Percentiles rank a stretch among this genome's conserved stretches.
These are phyloP conservation scores for Brassica carinata DNA, from an alignment of 345 rosid species.

Conservation along the genomic window DNA sequence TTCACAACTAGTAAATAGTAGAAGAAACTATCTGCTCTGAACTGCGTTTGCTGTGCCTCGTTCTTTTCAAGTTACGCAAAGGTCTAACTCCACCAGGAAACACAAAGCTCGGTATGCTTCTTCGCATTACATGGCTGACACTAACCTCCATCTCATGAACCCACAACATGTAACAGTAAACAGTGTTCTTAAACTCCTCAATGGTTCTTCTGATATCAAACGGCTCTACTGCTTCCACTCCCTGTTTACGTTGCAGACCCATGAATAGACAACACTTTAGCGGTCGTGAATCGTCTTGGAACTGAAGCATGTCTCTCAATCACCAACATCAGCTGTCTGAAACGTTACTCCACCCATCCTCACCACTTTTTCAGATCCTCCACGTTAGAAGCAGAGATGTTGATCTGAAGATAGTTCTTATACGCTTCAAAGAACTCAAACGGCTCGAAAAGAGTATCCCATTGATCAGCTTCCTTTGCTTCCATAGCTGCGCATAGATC, in stretches of 20 bases:
- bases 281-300: conserved; percentile 67
- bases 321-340: conserved; percentile 87
- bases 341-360: conserved; percentile 99
- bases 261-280: conserved; percentile 74
- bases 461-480: conserved; percentile 48
- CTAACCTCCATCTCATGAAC: conserved; percentile 77
- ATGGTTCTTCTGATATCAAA: conserved; percentile 91
- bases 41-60: conserved; percentile 68
- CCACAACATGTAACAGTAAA: conserved; percentile 58
- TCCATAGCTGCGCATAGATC: conserved; percentile 93
- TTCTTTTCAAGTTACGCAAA: conserved; percentile 56
- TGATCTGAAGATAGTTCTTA: conserved; percentile 86
- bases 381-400: conserved; percentile 71
- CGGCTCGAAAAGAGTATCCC: conserved; percentile 87
- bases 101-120: conserved; percentile 75
- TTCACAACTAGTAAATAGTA: conserved; percentile 50
- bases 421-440: conserved; percentile 89
- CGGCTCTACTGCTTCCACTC: conserved; percentile 65
- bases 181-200: conserved; percentile 75
- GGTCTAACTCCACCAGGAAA: conserved; percentile 84
- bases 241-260: conserved; percentile 96
- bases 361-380: conserved; percentile 88
- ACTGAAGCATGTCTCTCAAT: conserved; percentile 93
- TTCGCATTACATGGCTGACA: conserved; percentile 70
- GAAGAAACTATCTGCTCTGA: conserved; percentile 54